Evolutionary conservation across 2,329 filamentous ascomycete genomes (phyloP).

Genomic region (Apiospora malaysiana): DNA sequence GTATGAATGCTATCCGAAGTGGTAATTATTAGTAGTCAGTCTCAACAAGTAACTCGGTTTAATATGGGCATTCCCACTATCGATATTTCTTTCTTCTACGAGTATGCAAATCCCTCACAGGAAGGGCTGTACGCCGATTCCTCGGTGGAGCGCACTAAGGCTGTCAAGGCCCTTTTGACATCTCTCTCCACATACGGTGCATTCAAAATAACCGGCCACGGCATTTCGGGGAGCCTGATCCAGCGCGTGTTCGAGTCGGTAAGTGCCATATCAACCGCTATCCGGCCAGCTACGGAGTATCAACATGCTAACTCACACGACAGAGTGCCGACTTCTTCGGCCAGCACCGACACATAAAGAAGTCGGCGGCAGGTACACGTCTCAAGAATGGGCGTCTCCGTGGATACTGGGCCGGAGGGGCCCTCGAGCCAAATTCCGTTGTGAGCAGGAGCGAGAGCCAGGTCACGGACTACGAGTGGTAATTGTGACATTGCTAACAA

Average conservation of each 20-base stretch:
- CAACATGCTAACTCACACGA: not conserved
- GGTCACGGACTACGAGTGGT: too few relatives aligned
- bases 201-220: not conserved
- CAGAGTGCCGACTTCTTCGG: not conserved
- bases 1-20: too few relatives aligned
- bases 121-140: not conserved
- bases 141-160: not conserved
- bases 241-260: not conserved
- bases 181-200: not conserved
- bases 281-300: not conserved
- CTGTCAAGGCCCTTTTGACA: not conserved
- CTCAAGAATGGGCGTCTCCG: not conserved
- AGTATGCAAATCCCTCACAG: not conserved
- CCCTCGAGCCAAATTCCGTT: not conserved
- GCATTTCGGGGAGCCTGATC: not conserved
- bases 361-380: not conserved
- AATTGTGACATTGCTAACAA: too few relatives aligned
- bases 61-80: not conserved
- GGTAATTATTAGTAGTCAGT: not conserved
- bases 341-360: not conserved
- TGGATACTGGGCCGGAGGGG: not conserved
- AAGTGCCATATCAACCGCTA: not conserved
- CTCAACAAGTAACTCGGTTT: too few relatives aligned
- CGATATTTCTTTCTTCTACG: slow-evolving; percentile 1
- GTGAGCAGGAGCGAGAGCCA: not conserved